Evolutionary conservation across 2,329 filamentous ascomycete species (phyloP).

Genomic region (Pseudogymnoascus sp.): DNA sequence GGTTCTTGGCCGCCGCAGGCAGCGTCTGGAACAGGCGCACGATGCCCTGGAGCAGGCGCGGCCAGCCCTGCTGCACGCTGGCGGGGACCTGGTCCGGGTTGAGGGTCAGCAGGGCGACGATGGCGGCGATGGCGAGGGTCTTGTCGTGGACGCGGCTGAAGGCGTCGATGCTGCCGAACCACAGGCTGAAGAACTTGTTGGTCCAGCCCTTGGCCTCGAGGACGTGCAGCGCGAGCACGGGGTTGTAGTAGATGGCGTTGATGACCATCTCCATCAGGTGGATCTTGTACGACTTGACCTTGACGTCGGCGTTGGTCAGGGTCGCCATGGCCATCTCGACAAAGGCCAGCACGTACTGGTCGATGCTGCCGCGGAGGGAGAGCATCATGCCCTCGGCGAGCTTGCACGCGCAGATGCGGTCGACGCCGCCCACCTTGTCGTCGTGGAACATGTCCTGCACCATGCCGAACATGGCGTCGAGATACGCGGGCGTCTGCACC

Average conservation of each 20-base stretch:
- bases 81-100: slow-evolving; percentile 72
- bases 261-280: slow-evolving; percentile 99
- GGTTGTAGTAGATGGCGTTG: slow-evolving; percentile 97
- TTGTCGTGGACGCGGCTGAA: slow-evolving; percentile 97
- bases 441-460: slow-evolving; percentile 91
- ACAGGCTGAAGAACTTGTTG: slow-evolving; percentile 96
- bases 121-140: slow-evolving; percentile 93
- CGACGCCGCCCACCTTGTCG: slow-evolving; percentile 84
- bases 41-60: slow-evolving; percentile 77
- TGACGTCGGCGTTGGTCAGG: slow-evolving; percentile 64
- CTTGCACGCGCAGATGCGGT: slow-evolving; percentile 95
- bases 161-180: slow-evolving; percentile 92
- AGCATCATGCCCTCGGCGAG: slow-evolving; percentile 96
- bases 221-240: slow-evolving; percentile 70
- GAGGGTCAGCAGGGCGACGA: slow-evolving; percentile 74
- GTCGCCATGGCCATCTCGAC: slow-evolving; percentile 79
- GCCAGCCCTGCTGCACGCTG: slow-evolving; percentile 95
- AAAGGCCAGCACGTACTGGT: slow-evolving; percentile 82
- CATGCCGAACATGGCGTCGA: slow-evolving; percentile 86
- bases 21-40: slow-evolving; percentile 88
- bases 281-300: slow-evolving; percentile 88
- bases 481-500: slow-evolving; percentile 74
- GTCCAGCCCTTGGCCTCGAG: slow-evolving; percentile 92
- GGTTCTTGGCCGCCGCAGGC: slow-evolving; percentile 78
- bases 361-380: slow-evolving; percentile 79